Evolutionary conservation across 2,329 filamentous ascomycete species (phyloP), one percentile per base, ranked within the genome.

Genomic region (Xylaria polymorpha): DNA sequence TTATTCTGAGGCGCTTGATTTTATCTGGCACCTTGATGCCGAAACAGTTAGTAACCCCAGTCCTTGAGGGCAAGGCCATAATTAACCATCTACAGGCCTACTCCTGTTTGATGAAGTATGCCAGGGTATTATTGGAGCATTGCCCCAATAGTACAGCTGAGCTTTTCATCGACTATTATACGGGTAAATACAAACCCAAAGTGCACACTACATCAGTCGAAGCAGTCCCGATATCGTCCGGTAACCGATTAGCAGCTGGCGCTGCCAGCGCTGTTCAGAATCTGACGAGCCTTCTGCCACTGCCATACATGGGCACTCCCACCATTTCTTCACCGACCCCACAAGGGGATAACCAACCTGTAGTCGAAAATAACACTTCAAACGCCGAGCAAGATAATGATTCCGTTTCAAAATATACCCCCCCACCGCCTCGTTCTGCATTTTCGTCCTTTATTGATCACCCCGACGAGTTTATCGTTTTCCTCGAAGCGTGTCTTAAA

Each of bases 361-460:
- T 86, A 46, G 81, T 85, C 35, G 85, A 83, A 66, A 87, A 91
- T 61, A 82, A 82, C 2, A 81, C 85, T 20, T 82, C 89, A 22
- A 77, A 86, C 9, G 69, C 89, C 74, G 78, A 87, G 71, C 75
- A 86, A 69, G 79, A 89, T 53, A 79, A 84, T 59, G 75, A 80
- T 37, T 77, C 82, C 0, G 75, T 81, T 4, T 83, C 84, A 4
- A 86, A 88, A 72, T 99, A 99, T 80, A 89, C 88, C 5, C 86
- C 92, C 1, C 95, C 96, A 0, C 92, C 91, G 67, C 95, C 96
- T 5, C 86, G 95, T 69, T 94, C 91, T 1, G 95, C 96, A 0
- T 99, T 99, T 76, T 98, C 96, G 1, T 95, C 93, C 0, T 99
- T 99, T 76, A 94, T 99, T 68, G 95, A 98, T 76, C 94, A 98